Evolutionary conservation across 2,329 filamentous ascomycete species (phyloP).

Genomic region (Apiospora hydei): DNA sequence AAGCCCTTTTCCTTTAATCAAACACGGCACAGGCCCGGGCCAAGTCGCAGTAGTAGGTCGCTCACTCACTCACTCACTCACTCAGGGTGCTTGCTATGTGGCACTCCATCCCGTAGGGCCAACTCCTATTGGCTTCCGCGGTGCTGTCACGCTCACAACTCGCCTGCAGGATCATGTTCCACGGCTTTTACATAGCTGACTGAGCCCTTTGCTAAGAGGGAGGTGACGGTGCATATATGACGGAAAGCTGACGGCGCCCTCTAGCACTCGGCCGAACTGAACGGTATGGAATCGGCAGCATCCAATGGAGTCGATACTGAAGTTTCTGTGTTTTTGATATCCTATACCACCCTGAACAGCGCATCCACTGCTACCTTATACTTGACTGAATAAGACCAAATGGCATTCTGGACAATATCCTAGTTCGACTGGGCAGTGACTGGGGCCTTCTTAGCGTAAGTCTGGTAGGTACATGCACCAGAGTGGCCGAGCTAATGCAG

Average conservation of each 20-base stretch:
- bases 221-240: slow-evolving; percentile 1
- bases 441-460: background rate
- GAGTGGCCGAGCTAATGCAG: slow-evolving; percentile 1
- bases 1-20: slow-evolving; percentile 14
- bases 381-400: background rate
- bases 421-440: background rate
- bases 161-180: slow-evolving; percentile 20
- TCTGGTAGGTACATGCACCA: slow-evolving; percentile 4
- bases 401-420: slow-evolving; percentile 1
- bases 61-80: background rate
- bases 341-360: background rate
- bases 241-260: slow-evolving; percentile 1
- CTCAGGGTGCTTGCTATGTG: slow-evolving; percentile 1
- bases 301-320: background rate
- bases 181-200: slow-evolving; percentile 10
- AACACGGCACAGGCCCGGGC: slow-evolving; percentile 8
- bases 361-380: slow-evolving; percentile 4
- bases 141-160: slow-evolving; percentile 17
- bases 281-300: background rate
- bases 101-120: background rate
- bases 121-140: slow-evolving; percentile 10
- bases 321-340: background rate
- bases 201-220: background rate
- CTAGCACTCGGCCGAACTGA: slow-evolving; percentile 16
- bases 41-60: background rate